Evolutionary conservation across 345 rosid genomes (phyloP), one percentile per base, ranked within the genome.

Genomic region (Kernera saxatilis): DNA sequence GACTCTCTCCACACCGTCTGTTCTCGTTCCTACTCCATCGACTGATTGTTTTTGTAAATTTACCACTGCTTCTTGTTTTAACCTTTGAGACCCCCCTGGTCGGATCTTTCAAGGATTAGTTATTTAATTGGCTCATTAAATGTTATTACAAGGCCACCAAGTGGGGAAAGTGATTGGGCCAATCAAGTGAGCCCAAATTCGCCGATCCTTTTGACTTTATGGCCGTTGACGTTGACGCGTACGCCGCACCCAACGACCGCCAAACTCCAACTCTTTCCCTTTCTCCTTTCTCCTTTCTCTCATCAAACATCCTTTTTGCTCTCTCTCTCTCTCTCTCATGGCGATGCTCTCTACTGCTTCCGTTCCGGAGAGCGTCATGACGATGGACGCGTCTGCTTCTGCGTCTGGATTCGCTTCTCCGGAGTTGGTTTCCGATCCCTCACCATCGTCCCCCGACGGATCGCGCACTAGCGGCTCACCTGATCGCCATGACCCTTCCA

Each of bases 1-100:
- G 85, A 86, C 67, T 79, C 82, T 49, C 89, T 93, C 3, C 84
- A 83, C 1, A 7, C 71, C 11, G 93, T 87, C 18, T 93, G 96
- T 83, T 75, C 71, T 55, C 77, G 79, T 6, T 90, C 97, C 52
- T 88, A 88, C 60, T 77, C 81, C 48, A 90, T 84, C 78, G 79
- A 82, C 56, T 57, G 33, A 67, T 21, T 39, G 33, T 35, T 19
- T 4, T 14, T 41, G 26, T 61, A 61, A 41, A 40, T 25, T 15
- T 40, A 25, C 50, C 35, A 23, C 9, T 39, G 22, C 29, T 35
- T 19, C 29, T 56, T 3, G 52, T 14, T 8, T 1, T 46, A 46
- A 21, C 14, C 29, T 52, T 27, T 15, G 36, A 27, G 57, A n/a
- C n/a, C n/a, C n/a, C n/a, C n/a, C n/a, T n/a, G n/a, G n/a, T n/a